A percentile compares a stretch with the other conserved stretches of the same genome.
Conservation (phyloP, 1,284 basidiomycete genomes). For the Leccinum solheimii region DNA sequence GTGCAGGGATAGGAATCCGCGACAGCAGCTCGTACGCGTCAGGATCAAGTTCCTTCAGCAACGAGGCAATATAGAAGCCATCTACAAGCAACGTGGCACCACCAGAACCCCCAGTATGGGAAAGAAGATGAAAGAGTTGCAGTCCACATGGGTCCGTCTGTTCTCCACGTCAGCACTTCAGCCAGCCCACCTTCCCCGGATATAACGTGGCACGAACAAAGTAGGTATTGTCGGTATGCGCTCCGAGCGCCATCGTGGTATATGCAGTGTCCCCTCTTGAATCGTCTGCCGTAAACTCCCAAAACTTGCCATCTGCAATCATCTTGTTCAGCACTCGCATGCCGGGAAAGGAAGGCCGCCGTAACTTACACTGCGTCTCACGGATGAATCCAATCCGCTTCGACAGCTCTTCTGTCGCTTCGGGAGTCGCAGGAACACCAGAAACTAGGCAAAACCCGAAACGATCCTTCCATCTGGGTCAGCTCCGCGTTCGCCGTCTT, state of each 20-base stretch:
- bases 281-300: constrained; percentile 95
- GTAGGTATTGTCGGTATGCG: constrained; percentile 97
- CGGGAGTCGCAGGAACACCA: constrained; percentile 78
- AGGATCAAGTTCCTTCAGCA: constrained; percentile 75
- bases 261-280: constrained; percentile 92
- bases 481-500: background rate
- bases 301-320: constrained; percentile 81
- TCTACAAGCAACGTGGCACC: constrained; percentile 92
- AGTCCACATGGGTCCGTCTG: constrained; percentile 91
- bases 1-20: constrained; percentile 71
- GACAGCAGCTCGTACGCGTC: constrained; percentile 74
- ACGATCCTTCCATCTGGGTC: constrained; percentile 51
- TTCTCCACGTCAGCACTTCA: constrained; percentile 16
- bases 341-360: background rate
- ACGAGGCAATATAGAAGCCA: constrained; percentile 87
- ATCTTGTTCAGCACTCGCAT: constrained; percentile 1
- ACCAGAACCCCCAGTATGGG: constrained; percentile 79
- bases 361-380: constrained; percentile 81
- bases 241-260: constrained; percentile 83
- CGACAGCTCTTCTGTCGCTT: constrained; percentile 82
- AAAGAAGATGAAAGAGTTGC: constrained; percentile 93
- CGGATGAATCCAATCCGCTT: constrained; percentile 85
- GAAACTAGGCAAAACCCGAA: constrained; percentile 91
- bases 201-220: constrained; percentile 52
- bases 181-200: background rate